Evolutionary conservation across 257 asterid species (phyloP), one percentile per base, ranked within the genome.

Genomic region (Nicotiana attenuata): DNA sequence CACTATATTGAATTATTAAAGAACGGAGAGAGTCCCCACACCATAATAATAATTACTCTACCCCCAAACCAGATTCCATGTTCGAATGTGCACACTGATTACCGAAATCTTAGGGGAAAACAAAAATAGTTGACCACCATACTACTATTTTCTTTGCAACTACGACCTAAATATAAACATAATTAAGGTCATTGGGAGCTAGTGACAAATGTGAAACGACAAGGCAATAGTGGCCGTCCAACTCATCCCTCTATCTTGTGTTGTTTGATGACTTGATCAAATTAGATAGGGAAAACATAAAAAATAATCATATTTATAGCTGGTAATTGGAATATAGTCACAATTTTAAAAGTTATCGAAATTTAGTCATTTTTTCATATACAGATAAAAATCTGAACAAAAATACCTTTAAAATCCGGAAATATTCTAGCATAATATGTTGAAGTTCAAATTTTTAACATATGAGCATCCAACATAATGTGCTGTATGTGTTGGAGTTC

Each of bases 81-180:
- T 35, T 68, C 77, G 77, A 68, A 68, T n/a, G 77, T 68, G 77
- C 77, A 29, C 77, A 35, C 29, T 38, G 17, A 68, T 10, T 55
- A 35, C 9, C 55, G 55, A 24, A 35, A 67, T 38, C 5, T 67
- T 35, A 67, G 76, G 76, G 10, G 33, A 33, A 17, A 15, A 31
- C 9, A 19, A 15, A 68, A 33, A 19, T 10, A 9, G 55, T 35
- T 67, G 76, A 67, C 77, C 8, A 68, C 55, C 15, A 17, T 50
- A 16, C 7, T 67, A 8, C 28, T 67, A 35, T 35, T n/a, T 68
- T n/a, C 26, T 35, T 22, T 64, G 41, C 19, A 64, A 5, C 1
- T 63, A 63, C 1, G 33, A 20, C 31, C 24, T 60, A 20, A 9
- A 60, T 29, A 60, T 14, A 0, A 65, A 65, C 1, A 7, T 28